Conservation (phyloP, 228 moss, liverwort and hornwort species). For the Sphagnum magellanicum region DNA sequence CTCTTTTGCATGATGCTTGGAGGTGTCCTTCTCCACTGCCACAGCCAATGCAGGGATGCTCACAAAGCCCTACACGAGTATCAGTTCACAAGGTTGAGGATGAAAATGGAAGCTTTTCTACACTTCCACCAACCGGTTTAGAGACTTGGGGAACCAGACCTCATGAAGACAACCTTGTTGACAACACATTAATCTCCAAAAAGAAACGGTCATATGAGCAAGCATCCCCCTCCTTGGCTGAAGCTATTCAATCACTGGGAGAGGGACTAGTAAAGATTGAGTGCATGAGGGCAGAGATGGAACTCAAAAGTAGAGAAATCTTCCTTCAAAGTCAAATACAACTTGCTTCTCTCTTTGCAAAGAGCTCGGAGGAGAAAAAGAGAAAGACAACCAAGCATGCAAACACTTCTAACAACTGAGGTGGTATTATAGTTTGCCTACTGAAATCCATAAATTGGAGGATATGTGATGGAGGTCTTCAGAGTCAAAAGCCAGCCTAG, state of each 20-base stretch:
- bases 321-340: neutral
- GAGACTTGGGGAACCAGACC: neutral
- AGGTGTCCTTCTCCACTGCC: neutral
- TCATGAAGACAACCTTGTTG: neutral
- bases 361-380: neutral
- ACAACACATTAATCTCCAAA: neutral
- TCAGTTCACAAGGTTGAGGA: neutral
- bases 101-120: neutral
- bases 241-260: neutral
- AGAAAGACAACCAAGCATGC: neutral
- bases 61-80: neutral
- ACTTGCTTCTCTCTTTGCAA: conserved; percentile 2
- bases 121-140: neutral
- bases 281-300: conserved; percentile 1
- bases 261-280: neutral
- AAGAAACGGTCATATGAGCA: neutral
- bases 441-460: no score
- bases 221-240: neutral
- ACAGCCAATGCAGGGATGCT: neutral
- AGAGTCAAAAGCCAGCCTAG: no score
- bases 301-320: conserved; percentile 2
- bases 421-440: no score
- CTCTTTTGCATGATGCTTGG: neutral
- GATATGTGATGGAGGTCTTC: no score
- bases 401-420: neutral